Conservation (phyloP, 805 yeast genomes). For the Metschnikowia chrysomelidarum region DNA sequence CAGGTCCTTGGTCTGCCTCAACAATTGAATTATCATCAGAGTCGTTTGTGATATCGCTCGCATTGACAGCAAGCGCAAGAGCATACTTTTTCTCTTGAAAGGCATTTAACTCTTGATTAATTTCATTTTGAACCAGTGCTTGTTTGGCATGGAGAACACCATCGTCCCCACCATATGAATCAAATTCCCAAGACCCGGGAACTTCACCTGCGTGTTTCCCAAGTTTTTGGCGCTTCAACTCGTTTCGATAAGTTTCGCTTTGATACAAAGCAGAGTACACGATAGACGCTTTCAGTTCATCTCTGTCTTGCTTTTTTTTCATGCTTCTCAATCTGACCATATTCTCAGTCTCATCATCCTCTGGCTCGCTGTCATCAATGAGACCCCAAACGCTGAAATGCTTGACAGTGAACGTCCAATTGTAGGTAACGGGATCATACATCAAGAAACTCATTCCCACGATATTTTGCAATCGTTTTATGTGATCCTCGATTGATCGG, state of each 20-base stretch:
- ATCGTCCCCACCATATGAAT: conserved; percentile 13
- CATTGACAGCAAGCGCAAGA: conserved; percentile 25
- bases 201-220: conserved; percentile 28
- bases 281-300: conserved; percentile 43
- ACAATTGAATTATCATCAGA: conserved; percentile 21
- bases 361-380: conserved; percentile 54
- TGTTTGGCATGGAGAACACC: conserved; percentile 30
- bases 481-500: conserved; percentile 44
- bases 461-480: conserved; percentile 49
- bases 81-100: conserved; percentile 23
- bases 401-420: conserved; percentile 79
- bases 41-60: conserved; percentile 33
- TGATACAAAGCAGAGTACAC: conserved; percentile 32
- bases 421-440: conserved; percentile 70
- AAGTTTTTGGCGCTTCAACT: conserved; percentile 35
- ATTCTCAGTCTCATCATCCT: conserved; percentile 29
- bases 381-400: conserved; percentile 97
- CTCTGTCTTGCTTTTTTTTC: conserved; percentile 32
- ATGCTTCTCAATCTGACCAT: conserved; percentile 32
- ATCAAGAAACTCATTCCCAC: conserved; percentile 78
- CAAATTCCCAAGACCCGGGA: conserved; percentile 39
- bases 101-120: conserved; percentile 24
- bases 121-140: conserved; percentile 30
- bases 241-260: conserved; percentile 28
- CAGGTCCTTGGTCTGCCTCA: conserved; percentile 13